Evolutionary conservation across 2,329 filamentous ascomycete species (phyloP).

Genomic region (Pseudocercospora macadamiae): DNA sequence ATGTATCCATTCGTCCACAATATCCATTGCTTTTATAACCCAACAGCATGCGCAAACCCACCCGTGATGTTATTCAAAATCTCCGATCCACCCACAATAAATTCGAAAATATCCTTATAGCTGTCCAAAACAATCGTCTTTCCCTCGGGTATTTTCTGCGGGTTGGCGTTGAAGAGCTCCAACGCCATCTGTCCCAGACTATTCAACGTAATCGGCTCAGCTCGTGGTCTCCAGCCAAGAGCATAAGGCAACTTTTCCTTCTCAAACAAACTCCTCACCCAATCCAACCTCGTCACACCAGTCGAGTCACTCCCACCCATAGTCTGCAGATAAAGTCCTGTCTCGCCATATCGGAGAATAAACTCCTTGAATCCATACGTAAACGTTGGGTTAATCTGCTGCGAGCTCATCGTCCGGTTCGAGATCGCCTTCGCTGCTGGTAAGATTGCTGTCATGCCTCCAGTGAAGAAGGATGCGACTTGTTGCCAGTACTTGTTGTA

Average conservation of each 20-base stretch:
- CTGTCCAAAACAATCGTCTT: constrained; percentile 26
- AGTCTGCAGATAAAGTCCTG: constrained; percentile 41
- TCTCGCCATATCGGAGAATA: constrained; percentile 43
- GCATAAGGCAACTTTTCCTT: constrained; percentile 42
- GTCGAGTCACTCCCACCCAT: constrained; percentile 39
- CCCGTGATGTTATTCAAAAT: constrained; percentile 33
- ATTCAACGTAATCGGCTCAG: constrained; percentile 30
- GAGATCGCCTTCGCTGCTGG: constrained; percentile 37
- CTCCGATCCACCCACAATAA: constrained; percentile 31
- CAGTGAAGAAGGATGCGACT: constrained; percentile 33
- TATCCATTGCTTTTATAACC: too few species aligned
- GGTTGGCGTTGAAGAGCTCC: constrained; percentile 28
- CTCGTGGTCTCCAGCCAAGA: constrained; percentile 40
- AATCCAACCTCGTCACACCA: constrained; percentile 40
- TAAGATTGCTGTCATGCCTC: constrained; percentile 33
- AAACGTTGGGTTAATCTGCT: constrained; percentile 37
- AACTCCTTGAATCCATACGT: constrained; percentile 39
- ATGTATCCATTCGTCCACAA: too few species aligned
- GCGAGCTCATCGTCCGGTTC: constrained; percentile 35
- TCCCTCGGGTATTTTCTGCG: constrained; percentile 29
- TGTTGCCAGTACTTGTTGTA: constrained; percentile 38
- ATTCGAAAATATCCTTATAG: constrained; percentile 33
- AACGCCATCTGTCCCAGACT: constrained; percentile 32
- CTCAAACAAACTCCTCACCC: constrained; percentile 41
- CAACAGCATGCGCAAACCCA: constrained; percentile 29